A percentile compares a stretch with the other conserved stretches of the same genome.
phyloP scores from a whole-genome alignment of 768 basidiomycete genomes.

The Fibroporia radiculosa region DNA sequence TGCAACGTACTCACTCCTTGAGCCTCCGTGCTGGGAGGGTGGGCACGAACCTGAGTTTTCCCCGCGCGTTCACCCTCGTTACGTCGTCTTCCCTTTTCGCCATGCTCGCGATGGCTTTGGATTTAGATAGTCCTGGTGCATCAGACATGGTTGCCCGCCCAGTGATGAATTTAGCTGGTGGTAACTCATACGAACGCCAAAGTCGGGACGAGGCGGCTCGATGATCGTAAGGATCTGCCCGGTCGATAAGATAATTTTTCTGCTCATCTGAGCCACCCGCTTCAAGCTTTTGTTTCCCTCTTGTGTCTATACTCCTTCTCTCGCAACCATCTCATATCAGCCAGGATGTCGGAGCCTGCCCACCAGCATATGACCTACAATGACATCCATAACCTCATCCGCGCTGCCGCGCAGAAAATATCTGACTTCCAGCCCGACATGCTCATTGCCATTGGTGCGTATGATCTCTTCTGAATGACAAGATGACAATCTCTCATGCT shows the following conservation, averaged over 20 bases:
- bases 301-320: not conserved
- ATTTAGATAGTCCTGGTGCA: slow-evolving; percentile 4
- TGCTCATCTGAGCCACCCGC: not conserved
- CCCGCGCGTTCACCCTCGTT: slow-evolving; percentile 66
- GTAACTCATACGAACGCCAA: too few relatives aligned
- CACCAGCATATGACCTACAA: slow-evolving; percentile 82
- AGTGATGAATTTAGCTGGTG: not conserved
- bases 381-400: slow-evolving; percentile 86
- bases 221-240: too few relatives aligned
- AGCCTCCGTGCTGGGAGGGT: slow-evolving; percentile 68
- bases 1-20: slow-evolving; percentile 59
- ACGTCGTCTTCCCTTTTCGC: slow-evolving; percentile 65
- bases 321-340: not conserved
- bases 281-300: not conserved
- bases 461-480: not conserved
- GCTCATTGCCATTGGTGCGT: slow-evolving; percentile 73
- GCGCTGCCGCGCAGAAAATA: slow-evolving; percentile 56
- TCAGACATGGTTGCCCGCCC: slow-evolving; percentile 14
- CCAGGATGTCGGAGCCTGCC: slow-evolving; percentile 26
- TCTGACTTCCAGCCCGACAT: slow-evolving; percentile 80
- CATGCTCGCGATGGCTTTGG: slow-evolving; percentile 70
- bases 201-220: too few relatives aligned
- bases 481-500: not conserved
- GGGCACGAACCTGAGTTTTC: slow-evolving; percentile 73
- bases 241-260: not conserved